phyloP scores from a whole-genome alignment of 306 rosid genomes.

The Cercis canadensis region DNA sequence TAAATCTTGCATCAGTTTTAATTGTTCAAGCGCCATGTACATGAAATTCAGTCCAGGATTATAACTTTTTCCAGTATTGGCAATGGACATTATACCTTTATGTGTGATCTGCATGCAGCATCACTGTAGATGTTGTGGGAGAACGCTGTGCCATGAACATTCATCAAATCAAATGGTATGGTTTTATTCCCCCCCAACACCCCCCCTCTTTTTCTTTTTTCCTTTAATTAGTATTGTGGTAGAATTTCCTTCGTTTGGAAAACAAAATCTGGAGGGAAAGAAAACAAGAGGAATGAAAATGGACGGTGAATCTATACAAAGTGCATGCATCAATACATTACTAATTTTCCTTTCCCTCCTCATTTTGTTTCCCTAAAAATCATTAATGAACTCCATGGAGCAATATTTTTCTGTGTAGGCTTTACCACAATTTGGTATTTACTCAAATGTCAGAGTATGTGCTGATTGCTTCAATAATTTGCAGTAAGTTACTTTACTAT shows the following conservation, averaged over 20 bases:
- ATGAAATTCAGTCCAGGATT: conserved; percentile 16
- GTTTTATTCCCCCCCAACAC: background rate
- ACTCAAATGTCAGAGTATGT: conserved; percentile 83
- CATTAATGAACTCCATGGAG: conserved; percentile 28
- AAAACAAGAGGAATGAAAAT: background rate
- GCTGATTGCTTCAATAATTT: conserved; percentile 80
- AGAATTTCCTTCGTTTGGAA: background rate
- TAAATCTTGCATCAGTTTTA: background rate
- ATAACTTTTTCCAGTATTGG: conserved; percentile 17
- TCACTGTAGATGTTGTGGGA: conserved; percentile 95
- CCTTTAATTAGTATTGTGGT: background rate
- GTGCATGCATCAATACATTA: background rate
- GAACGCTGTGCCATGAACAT: conserved; percentile 91
- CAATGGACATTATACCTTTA: conserved; percentile 21
- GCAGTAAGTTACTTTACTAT: conserved; percentile 51
- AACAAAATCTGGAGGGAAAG: background rate
- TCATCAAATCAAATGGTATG: conserved; percentile 82
- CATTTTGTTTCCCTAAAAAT: background rate
- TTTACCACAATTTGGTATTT: conserved; percentile 84
- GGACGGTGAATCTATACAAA: background rate
- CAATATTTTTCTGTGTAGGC: conserved; percentile 55
- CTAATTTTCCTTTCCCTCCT: background rate
- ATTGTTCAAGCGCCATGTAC: background rate
- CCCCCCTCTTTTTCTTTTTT: background rate
- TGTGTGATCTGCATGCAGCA: conserved; percentile 63